A percentile compares a stretch with the other conserved stretches of the same genome.
phyloP scores from a whole-genome alignment of 2,329 filamentous ascomycete genomes.

The Drechslerella stenobrocha region DNA sequence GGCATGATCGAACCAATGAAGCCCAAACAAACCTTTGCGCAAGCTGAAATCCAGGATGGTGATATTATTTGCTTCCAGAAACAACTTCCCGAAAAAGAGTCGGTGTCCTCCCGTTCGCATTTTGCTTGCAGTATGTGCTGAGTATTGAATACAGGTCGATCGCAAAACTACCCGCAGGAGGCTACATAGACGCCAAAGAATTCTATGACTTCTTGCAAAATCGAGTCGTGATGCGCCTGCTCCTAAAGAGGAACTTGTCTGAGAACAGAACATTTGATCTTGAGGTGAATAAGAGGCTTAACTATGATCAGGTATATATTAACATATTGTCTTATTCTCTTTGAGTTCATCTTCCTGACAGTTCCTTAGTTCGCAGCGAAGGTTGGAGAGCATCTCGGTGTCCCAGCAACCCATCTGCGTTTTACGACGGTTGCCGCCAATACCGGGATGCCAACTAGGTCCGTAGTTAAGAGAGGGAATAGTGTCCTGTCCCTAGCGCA shows the following conservation, averaged over 20 bases:
- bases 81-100: conserved; percentile 61
- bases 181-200: conserved; percentile 70
- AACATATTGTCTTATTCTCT: not conserved
- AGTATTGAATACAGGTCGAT: conserved; percentile 52
- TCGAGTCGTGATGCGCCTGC: conserved; percentile 76
- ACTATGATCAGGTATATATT: conserved; percentile 69
- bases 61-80: conserved; percentile 95
- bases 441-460: conserved; percentile 73
- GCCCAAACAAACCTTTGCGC: conserved; percentile 81
- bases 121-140: conserved; percentile 1
- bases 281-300: conserved; percentile 81
- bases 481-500: conserved; percentile 70
- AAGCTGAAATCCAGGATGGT: conserved; percentile 93
- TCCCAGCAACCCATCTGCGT: conserved; percentile 82
- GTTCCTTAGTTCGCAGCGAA: conserved; percentile 67
- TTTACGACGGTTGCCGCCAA: conserved; percentile 83
- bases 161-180: conserved; percentile 54
- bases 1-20: conserved; percentile 97
- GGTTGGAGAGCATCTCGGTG: conserved; percentile 74
- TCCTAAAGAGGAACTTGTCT: conserved; percentile 63
- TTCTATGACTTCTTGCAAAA: conserved; percentile 95
- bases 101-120: conserved; percentile 7
- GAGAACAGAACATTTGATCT: conserved; percentile 68
- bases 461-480: conserved; percentile 69
- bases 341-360: not conserved